A percentile compares a stretch with the other conserved stretches of the same genome.
These are phyloP conservation scores for Talaromyces sp. DNA, from an alignment of 2,329 filamentous ascomycete species.

Conservation along the genomic window DNA sequence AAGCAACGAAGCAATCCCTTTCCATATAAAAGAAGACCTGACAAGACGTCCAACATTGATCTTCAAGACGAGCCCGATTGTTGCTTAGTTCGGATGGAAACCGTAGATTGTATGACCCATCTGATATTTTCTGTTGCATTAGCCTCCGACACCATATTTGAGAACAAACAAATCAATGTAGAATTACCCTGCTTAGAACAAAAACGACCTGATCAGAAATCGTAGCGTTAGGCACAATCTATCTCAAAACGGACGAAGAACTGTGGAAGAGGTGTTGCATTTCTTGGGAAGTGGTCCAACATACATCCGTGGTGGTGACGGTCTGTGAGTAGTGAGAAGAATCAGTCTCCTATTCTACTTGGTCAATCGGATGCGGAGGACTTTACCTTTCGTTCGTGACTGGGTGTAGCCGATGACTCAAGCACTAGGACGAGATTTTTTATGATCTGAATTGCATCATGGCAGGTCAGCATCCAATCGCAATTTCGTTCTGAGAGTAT, in stretches of 20 bases:
- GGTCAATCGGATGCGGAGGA: not conserved
- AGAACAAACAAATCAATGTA: not conserved
- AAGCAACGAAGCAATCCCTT: no score
- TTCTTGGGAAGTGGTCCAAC: not conserved
- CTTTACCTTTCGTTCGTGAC: conserved; percentile 21
- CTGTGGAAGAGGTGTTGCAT: not conserved
- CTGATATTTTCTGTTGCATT: not conserved
- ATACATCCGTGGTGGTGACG: conserved; percentile 22
- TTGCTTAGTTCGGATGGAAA: not conserved
- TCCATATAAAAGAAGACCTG: no score
- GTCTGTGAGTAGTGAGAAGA: conserved; percentile 15
- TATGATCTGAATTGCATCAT: conserved; percentile 23
- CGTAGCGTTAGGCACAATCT: not conserved
- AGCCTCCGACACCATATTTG: not conserved
- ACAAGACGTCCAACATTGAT: not conserved
- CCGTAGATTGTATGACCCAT: conserved; percentile 11
- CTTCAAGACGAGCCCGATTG: not conserved
- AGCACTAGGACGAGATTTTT: conserved; percentile 24
- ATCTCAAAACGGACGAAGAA: not conserved
- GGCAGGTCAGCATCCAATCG: not conserved
- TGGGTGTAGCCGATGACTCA: conserved; percentile 19
- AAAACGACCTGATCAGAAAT: conserved; percentile 16
- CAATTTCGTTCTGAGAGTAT: not conserved
- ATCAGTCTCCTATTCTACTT: not conserved
- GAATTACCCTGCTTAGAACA: conserved; percentile 11